Evolutionary conservation across 78 protist genomes (phyloP), one percentile per base, ranked within the genome.

Genomic region (Dictyostelium firmibasis): DNA sequence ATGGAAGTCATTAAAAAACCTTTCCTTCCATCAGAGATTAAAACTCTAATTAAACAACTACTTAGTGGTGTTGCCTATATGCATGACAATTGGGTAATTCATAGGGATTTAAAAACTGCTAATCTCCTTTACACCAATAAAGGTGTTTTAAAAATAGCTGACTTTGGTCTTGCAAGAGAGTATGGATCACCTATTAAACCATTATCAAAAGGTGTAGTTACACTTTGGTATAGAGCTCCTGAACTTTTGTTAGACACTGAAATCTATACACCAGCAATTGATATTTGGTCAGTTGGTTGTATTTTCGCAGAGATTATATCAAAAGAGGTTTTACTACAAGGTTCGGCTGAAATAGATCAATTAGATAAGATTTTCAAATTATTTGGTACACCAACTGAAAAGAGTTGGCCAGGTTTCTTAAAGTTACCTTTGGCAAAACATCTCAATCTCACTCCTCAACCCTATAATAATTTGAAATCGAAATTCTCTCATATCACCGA

Each of bases 251-350:
- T 91, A 16, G 99, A 99, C 4, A 81, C 98, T 7, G 79, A 41
- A 57, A 72, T 93, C 50, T 99, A 99, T 97, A 64, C 98, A 23
- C 86, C 99, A 3, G 93, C 99, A 6, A 98, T 99, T 6, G 99
- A 99, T 91, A 84, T 98, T n/a, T 99, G 99, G 99, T 72, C 97
- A 10, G 96, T 98, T 43, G 99, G 99, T 44, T 98, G 99, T 95
- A 99, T 99, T 64, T 97, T 99, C 36, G 99, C 99, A 1, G 99
- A 99, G 97, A 85, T 99, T 91, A 85, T 93, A 0, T 86, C 88
- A 23, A 72, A 98, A 1, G 78, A 85, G 20, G 98, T 99, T 2
- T 81, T 99, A 38, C 94, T 99, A 87, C 98, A 98, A 14, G 99
- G 99, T 16, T 87, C 93, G 43, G 95, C 98, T 18, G 99, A 99